Evolutionary conservation across 2,329 filamentous ascomycete species (phyloP), one percentile per base, ranked within the genome.

Genomic region (Fusarium chlamydosporum): DNA sequence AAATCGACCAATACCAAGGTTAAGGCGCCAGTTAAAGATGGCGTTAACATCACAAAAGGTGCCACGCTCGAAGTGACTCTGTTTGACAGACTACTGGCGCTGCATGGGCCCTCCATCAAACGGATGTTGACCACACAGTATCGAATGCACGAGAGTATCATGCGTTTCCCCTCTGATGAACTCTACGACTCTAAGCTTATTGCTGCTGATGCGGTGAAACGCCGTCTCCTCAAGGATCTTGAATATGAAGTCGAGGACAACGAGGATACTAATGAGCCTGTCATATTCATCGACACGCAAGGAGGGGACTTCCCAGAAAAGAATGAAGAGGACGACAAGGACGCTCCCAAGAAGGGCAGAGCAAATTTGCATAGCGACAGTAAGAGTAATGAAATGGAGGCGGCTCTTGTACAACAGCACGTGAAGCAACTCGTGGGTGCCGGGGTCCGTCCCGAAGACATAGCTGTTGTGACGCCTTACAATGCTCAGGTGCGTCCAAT

Each of bases 41-140:
- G 76, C 3, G 67, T 76, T 23, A 78, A 76, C 4, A 76, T 79
- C 15, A 83, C 82, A 55, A 84, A 86, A 60, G 85, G 84, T 7
- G 83, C 89, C 73, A 89, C 86, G 2, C 85, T 99, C 7, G 94
- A 97, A 75, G 92, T 86, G n/a, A 98, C 96, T 0, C 84, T 99
- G 31, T 99, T 99, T 78, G 95, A 98, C 78, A 88, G 96, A 29
- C 84, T 99, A 41, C 84, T 99, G 43, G 85, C 86, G 7, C 83
- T 97, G 16, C 92, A 99, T 76, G 96, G 96, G 1, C 81, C 89
- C 2, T 84, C 83, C 6, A 94, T 99, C 81, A 98, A 98, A 82
- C 86, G 92, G 52, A 97, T 98, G 92, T 87, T 99, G 26, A 98
- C 93, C 6, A 97, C 92, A 6, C 96, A 99, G 81, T 99, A 99